A percentile compares a stretch with the other conserved stretches of the same genome.
These are phyloP conservation scores for Nematocida major DNA, from an alignment of 371 early-diverging fungal genomes.

Conservation along the genomic window DNA sequence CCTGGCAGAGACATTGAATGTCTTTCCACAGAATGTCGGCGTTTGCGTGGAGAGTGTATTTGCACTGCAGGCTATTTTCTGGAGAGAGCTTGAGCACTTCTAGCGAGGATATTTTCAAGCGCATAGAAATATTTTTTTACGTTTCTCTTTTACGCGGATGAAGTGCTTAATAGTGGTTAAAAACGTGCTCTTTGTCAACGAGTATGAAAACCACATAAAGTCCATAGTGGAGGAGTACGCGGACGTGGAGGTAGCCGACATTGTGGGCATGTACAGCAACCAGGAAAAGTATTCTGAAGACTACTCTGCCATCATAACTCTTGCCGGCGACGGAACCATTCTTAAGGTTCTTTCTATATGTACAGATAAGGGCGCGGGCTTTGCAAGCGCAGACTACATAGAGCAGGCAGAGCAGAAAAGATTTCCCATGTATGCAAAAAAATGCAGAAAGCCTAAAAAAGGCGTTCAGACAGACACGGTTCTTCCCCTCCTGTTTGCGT, in stretches of 20 bases:
- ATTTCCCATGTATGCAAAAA: not conserved
- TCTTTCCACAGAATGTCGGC: slow-evolving; percentile 21
- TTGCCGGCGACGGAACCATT: slow-evolving; percentile 60
- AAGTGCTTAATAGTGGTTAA: slow-evolving; percentile 12
- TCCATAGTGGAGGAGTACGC: not conserved
- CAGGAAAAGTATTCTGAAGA: not conserved
- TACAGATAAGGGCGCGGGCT: not conserved
- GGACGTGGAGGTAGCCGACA: not conserved
- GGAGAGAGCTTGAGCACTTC: not conserved
- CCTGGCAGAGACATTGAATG: not conserved
- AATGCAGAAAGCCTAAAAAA: not conserved
- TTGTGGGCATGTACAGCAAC: not conserved
- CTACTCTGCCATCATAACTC: slow-evolving; percentile 31
- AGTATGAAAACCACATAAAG: not conserved
- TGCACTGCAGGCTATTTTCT: slow-evolving; percentile 1
- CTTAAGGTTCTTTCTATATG: slow-evolving; percentile 35
- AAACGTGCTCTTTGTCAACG: not conserved
- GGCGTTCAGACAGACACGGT: not conserved
- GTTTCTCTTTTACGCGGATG: not conserved
- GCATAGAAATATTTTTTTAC: slow-evolving; percentile 8
- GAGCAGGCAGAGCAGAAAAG: not conserved
- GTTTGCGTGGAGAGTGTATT: not conserved
- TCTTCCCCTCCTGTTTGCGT: slow-evolving; percentile 47
- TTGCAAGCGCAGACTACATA: not conserved
- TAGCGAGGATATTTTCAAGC: not conserved